Base-by-base conservation (phyloP, 2,329 filamentous ascomycete genomes). In the Clonostachys rhizophaga region DNA sequence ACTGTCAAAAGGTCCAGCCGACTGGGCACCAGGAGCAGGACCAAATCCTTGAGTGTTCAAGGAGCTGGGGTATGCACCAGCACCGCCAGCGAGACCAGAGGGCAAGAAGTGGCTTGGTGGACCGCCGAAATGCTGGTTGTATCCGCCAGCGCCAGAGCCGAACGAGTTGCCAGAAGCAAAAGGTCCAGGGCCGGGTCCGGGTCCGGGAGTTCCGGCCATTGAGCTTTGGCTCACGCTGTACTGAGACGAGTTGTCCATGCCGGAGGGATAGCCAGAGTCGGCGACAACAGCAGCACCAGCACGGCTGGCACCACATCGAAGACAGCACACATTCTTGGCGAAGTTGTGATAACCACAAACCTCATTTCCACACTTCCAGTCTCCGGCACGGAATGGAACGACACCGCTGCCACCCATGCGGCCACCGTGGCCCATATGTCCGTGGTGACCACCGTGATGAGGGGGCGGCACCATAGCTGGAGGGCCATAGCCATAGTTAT, bases 261-360 rank as follows among this genome's bases (percentile, higher is more conserved):
- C 20, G 6, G 46, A 34, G 13, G 89, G 87, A 69, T 94, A 96
- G 40, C 89, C 89, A 37, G 91, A 92, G 66, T 97, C 94, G 33
- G 92, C 92, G 49, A 97, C 90, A 44, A 99, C 89, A 14, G 92
- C 91, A 49, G 94, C 94, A 52, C 89, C 90, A 51, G 92, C 92
- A 58, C 94, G 89, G 66, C 91, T 95, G 46, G 92, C 94, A 65
- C 94, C 94, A 64, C 94, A 99, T 50, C 94, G 89, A 52, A 99
- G 82, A 69, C 94, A 99, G 70, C 90, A 95, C 49, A 97, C 92
- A 60, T 99, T 99, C 81, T 99, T 99, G 52, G 94, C 94, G 64
- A 99, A 99, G 74, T 99, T 99, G 76, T 99, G 94, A 69, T 99
- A 99, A 49, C 89, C 90, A 65, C 94, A 99, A 36, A 91, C 91